Base-by-base conservation (phyloP, 306 rosid species). In the Phaseolus lunatus region DNA sequence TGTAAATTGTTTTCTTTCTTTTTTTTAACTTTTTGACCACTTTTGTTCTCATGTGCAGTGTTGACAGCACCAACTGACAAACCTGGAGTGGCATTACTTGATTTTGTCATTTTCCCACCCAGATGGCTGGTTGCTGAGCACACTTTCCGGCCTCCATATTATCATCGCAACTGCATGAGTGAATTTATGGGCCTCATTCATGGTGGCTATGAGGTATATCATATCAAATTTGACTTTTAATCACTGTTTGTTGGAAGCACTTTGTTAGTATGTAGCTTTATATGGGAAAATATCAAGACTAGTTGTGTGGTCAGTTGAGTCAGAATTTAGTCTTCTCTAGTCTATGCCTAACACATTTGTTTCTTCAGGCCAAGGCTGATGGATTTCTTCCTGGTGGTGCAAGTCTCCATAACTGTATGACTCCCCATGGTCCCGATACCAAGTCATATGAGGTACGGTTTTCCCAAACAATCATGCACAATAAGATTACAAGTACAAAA, bases 391-490 rank as follows among this genome's bases (percentile, higher is more conserved):
- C 97, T 0, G 98, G 97, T 6, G 98, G 97, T 72, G 94, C 97
- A 56, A 95, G 98, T 81, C 98, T 95, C 63, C 98, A 95, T 79
- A 90, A 83, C 83, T 95, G 97, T 79, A 95, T 95, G 98, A 89
- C 95, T 69, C 98, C 97, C n/a, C 98, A 95, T 80, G 98, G 98
- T 71, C 98, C 98, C 10, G 97, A 95, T 77, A 95, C 98, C 9
- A 89, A 92, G 75, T 89, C 96, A 7, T 95, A 86, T 52, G 98
- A 94, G 98, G 98, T 92, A 87, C 65, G 47, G 26, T 24, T 67
- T 62, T 81, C 31, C 16, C 33, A 45, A 69, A 31, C 70, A 70
- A 75, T 73, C 31, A 66, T 31, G 41, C 48, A 9, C 35, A 33
- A 15, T 22, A 52, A 41, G 44, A 29, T 79, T 48, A 35, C 64